phyloP scores from a whole-genome alignment of 768 basidiomycete genomes.

The Lentinula guzmanii region DNA sequence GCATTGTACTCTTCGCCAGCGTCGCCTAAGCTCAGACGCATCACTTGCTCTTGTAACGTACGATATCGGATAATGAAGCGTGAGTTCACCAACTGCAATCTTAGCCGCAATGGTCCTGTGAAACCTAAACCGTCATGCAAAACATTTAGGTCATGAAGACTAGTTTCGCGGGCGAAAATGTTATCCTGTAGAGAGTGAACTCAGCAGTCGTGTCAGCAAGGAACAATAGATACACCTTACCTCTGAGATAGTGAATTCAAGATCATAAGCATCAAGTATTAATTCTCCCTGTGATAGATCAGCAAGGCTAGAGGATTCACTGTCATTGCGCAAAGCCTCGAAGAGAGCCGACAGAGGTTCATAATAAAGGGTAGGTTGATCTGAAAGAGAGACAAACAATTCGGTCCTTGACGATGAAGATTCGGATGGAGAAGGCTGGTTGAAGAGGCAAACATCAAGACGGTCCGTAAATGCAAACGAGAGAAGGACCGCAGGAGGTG shows the following conservation, averaged over 20 bases:
- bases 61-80: constrained; percentile 68
- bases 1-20: constrained; percentile 3
- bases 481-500: constrained; percentile 64
- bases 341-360: constrained; percentile 68
- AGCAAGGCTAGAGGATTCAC: constrained; percentile 37
- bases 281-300: constrained; percentile 56
- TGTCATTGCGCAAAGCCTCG: constrained; percentile 64
- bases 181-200: constrained; percentile 47
- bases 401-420: constrained; percentile 14
- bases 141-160: constrained; percentile 66
- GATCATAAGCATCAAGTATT: constrained; percentile 62
- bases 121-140: constrained; percentile 62
- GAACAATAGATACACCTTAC: constrained; percentile 26
- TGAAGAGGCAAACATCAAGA: constrained; percentile 48
- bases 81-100: constrained; percentile 39
- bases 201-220: background rate
- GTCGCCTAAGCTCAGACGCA: constrained; percentile 16
- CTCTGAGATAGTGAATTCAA: constrained; percentile 62
- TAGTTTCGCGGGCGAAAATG: constrained; percentile 59
- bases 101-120: constrained; percentile 57
- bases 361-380: constrained; percentile 69
- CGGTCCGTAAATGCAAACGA: constrained; percentile 32
- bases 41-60: constrained; percentile 51
- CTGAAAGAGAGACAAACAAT: constrained; percentile 45
- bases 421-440: constrained; percentile 32